Evolutionary conservation across 2,329 filamentous ascomycete genomes (phyloP).

Genomic region (Pseudogymnoascus sp.): DNA sequence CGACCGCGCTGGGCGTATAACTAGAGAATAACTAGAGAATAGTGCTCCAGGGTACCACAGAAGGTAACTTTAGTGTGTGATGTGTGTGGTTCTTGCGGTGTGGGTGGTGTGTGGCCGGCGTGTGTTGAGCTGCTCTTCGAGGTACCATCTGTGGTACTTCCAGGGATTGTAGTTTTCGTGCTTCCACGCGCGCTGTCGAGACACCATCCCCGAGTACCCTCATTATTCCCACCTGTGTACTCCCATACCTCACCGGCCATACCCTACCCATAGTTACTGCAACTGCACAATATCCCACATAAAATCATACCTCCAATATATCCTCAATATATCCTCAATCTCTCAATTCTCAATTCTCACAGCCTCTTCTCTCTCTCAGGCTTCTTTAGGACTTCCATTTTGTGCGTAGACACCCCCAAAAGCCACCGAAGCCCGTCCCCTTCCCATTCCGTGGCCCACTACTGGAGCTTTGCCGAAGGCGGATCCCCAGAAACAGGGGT

Average conservation of each 20-base stretch:
- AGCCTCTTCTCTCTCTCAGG: neutral
- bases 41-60: neutral
- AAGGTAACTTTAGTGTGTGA: neutral
- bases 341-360: neutral
- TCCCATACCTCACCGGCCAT: neutral
- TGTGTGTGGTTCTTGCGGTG: neutral
- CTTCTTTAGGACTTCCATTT: neutral
- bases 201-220: neutral
- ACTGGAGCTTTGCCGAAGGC: conserved; percentile 7
- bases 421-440: neutral
- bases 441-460: neutral
- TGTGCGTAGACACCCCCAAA: neutral
- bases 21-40: neutral
- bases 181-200: neutral
- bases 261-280: neutral
- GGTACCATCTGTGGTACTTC: neutral
- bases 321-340: neutral
- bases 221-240: neutral
- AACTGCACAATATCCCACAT: neutral
- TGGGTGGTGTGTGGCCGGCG: neutral
- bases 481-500: conserved; percentile 7
- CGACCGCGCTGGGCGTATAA: neutral
- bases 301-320: neutral
- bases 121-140: neutral
- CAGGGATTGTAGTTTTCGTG: neutral